A percentile compares a stretch with the other conserved stretches of the same genome.
Evolutionary conservation across 768 basidiomycete genomes (phyloP).

Genomic region (Xerocomus potaroensis): DNA sequence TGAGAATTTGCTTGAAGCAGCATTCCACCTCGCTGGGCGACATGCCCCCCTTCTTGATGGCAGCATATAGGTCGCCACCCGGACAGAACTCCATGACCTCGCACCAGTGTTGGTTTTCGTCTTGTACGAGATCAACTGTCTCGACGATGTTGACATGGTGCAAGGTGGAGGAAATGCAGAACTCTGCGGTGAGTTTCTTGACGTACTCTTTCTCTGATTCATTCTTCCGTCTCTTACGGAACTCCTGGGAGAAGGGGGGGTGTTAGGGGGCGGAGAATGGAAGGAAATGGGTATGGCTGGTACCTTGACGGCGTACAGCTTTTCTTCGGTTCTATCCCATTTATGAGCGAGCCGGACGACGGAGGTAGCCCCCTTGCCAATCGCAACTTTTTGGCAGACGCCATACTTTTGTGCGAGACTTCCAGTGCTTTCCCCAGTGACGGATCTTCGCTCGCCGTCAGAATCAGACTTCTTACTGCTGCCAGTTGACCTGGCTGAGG

Average conservation of each 20-base stretch:
- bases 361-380: constrained; percentile 97
- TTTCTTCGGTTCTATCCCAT: constrained; percentile 96
- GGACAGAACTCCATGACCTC: constrained; percentile 99
- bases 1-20: constrained; percentile 94
- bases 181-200: constrained; percentile 99
- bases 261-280: not conserved
- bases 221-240: constrained; percentile 96
- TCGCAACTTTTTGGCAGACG: constrained; percentile 93
- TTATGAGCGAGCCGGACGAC: constrained; percentile 97
- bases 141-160: constrained; percentile 95
- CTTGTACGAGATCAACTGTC: constrained; percentile 98
- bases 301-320: constrained; percentile 97
- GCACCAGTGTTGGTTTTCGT: constrained; percentile 95
- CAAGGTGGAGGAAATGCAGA: constrained; percentile 95
- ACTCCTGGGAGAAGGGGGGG: constrained; percentile 61
- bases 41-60: constrained; percentile 97
- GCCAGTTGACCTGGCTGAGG: constrained; percentile 65
- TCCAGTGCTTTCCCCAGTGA: constrained; percentile 48
- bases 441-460: constrained; percentile 45
- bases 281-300: constrained; percentile 23
- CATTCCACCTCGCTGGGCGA: constrained; percentile 90
- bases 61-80: constrained; percentile 96
- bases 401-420: constrained; percentile 88
- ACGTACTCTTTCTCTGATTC: constrained; percentile 99
- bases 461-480: constrained; percentile 68